Conservation (phyloP, 495 filamentous ascomycete species). For the Penicillium macrosclerotiorum region DNA sequence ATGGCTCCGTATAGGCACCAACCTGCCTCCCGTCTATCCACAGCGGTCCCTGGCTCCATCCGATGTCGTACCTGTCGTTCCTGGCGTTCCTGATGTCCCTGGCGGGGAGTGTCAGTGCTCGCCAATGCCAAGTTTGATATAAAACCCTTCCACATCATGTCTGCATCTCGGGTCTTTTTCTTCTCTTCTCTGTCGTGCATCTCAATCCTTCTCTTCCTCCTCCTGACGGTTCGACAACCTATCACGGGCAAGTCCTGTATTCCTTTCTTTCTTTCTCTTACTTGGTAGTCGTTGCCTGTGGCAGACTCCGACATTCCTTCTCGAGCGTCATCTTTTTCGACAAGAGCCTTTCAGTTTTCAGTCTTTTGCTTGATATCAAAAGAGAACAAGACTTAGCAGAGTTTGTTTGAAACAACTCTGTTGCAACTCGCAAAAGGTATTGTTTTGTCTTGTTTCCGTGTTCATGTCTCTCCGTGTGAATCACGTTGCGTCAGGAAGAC, state of each 20-base stretch:
- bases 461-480: too few species aligned
- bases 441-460: slow-evolving; percentile 8
- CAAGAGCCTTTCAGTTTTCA: slow-evolving; percentile 2
- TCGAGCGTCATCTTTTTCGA: slow-evolving; percentile 5
- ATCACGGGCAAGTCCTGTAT: slow-evolving; percentile 38
- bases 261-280: slow-evolving; percentile 28
- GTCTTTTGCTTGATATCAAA: neutral
- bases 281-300: slow-evolving; percentile 34
- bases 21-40: neutral
- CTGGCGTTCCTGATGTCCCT: too few species aligned
- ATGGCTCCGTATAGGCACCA: slow-evolving; percentile 9
- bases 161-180: slow-evolving; percentile 8
- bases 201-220: slow-evolving; percentile 24
- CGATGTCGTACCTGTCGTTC: slow-evolving; percentile 2
- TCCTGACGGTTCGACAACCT: slow-evolving; percentile 27
- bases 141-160: slow-evolving; percentile 20
- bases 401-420: slow-evolving; percentile 8
- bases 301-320: slow-evolving; percentile 36
- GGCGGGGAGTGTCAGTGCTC: neutral
- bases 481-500: too few species aligned
- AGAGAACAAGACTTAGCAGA: slow-evolving; percentile 6
- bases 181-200: slow-evolving; percentile 18
- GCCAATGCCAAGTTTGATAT: slow-evolving; percentile 12
- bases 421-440: slow-evolving; percentile 21
- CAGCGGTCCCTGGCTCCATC: slow-evolving; percentile 1